Percentiles rank a stretch among this genome's conserved stretches.
Evolutionary conservation across 306 rosid species (phyloP).

Genomic region (Castanea sativa): DNA sequence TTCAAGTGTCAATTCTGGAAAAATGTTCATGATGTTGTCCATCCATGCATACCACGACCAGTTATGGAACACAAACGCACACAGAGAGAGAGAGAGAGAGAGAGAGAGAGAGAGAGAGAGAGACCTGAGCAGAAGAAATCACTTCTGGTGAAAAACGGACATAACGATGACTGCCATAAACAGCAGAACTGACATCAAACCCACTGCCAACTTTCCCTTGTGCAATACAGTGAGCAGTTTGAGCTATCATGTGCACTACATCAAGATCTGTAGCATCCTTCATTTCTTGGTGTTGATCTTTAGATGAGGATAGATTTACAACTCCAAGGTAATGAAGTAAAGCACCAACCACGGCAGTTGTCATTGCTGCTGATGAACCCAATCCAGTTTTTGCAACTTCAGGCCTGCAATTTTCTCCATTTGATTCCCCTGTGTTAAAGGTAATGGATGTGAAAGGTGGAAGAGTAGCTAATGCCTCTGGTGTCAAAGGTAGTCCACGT

Average conservation of each 20-base stretch:
- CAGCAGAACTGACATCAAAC: slow-evolving; percentile 97
- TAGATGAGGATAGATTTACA: slow-evolving; percentile 52
- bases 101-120: slow-evolving; percentile 1
- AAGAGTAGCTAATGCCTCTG: slow-evolving; percentile 78
- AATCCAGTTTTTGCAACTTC: slow-evolving; percentile 99
- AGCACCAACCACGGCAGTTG: slow-evolving; percentile 95
- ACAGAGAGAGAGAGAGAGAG: neutral
- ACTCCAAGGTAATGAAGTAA: slow-evolving; percentile 88
- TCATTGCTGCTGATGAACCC: slow-evolving; percentile 99
- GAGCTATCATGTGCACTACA: slow-evolving; percentile 85
- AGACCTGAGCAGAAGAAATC: slow-evolving; percentile 84
- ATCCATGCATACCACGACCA: slow-evolving; percentile 1
- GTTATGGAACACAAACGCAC: neutral
- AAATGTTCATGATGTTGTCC: neutral
- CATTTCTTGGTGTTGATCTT: slow-evolving; percentile 38
- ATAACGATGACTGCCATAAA: slow-evolving; percentile 97
- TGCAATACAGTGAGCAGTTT: slow-evolving; percentile 93
- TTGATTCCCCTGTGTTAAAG: slow-evolving; percentile 66
- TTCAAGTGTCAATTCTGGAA: neutral
- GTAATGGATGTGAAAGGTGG: slow-evolving; percentile 85
- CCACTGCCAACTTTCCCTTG: slow-evolving; percentile 99
- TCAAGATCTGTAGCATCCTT: slow-evolving; percentile 56
- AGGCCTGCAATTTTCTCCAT: slow-evolving; percentile 63
- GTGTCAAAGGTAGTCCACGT: slow-evolving; percentile 72
- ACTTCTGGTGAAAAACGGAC: slow-evolving; percentile 97